Evolutionary conservation across 2,329 filamentous ascomycete genomes (phyloP), one percentile per base, ranked within the genome.

Genomic region (Cercospora zeina): DNA sequence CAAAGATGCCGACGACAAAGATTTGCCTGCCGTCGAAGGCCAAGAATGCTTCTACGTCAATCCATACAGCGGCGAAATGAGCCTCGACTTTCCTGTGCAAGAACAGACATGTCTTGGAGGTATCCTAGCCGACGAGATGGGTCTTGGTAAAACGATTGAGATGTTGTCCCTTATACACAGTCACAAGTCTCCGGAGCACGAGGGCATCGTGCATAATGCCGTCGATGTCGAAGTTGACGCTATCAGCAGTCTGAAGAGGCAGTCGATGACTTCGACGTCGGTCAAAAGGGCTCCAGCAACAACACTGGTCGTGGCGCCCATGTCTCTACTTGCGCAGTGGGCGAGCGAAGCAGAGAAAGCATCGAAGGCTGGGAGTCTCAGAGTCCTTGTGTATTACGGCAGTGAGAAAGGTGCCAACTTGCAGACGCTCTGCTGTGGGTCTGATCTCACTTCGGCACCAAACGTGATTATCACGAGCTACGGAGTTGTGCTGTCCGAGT

Each of bases 251-350:
- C 80, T 95, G 4, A 83, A 87, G 6, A 82, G 87, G 57, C 75
- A 91, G 11, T 83, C 85, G 0, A 82, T 82, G 45, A 82, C 79
- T 33, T 83, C 85, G 14, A 75, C 81, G 9, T 78, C 79, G 1
- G 78, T 91, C 3, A 82, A 89, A 51, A 75, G 82, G 58, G 95
- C 93, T 1, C 93, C 92, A 0, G 90, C 89, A 72, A 97, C 95
- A 0, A 99, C 95, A 0, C 80, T 99, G 2, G 93, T 99, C 0
- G 84, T 99, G n/a, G 95, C 95, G 0, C 95, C 95, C 1, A 97
- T 97, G 87, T 97, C 95, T 9, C 81, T 99, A 2, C 82, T 99
- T n/a, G 85, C 93, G 0, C 95, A 99, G 74, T 99, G 95, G 95
- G 90, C 96, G 69, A 96, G 91, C 71, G 95, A 99, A 78, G 91